Evolutionary conservation across 441 rosid genomes (phyloP), one percentile per base, ranked within the genome.

Genomic region (Capsella rubella): DNA sequence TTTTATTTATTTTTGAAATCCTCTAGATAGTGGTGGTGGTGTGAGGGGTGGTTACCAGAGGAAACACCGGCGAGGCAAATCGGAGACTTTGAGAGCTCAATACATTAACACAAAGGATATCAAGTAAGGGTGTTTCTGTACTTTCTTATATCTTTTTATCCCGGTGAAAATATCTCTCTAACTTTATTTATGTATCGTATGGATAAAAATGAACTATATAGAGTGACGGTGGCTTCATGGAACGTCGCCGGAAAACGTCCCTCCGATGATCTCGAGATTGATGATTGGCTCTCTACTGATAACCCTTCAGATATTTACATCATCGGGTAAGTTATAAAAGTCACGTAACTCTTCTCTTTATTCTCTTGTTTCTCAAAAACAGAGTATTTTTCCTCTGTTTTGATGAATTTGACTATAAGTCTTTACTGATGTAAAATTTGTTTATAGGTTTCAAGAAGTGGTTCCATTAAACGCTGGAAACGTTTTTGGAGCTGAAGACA

Each of bases 381-480:
- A 57, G 63, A 43, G 57, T 67, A 54, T 6, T 47, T 42, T 35
- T 63, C 15, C 61, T 60, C 27, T 54, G 60, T 60, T 55, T 73
- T 68, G 71, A 45, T 67, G 53, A 39, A 27, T 60, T 4, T 6
- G 21, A 21, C 31, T 35, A 3, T 7, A 35, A 0, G 3, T 50
- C 4, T 21, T 54, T 5, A 49, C 9, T 49, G 12, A 49, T 8
- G 27, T 18, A 49, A 49, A 16, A 16, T 29, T 2, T 29, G 61
- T 54, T 37, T 21, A 31, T 78, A 96, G 99, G 67, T 92, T 96
- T 78, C 98, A 96, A 75, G 99, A 96, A 86, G 92, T 96, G 13
- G 99, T 96, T 64, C 98, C 99, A 31, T 57, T 96, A 87, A 96
- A 79, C 84, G 98, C 99, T 25, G 99, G 95, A 46, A 96, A 96